Base-by-base conservation (phyloP, 768 basidiomycete species). In the Naganishia randhawae region DNA sequence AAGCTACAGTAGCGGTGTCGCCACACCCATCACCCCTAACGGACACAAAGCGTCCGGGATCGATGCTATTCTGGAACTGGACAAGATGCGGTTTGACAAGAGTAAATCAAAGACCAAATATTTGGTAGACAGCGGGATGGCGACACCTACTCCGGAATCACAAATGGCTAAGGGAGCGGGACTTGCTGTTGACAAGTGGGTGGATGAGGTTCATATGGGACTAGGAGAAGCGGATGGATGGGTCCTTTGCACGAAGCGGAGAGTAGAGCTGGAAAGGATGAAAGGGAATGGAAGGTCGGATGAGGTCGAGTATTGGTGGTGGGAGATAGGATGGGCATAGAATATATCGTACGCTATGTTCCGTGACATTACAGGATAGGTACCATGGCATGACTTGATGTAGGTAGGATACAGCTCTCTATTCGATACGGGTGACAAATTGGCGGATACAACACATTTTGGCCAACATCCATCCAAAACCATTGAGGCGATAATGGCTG, bases 241-340 rank as follows among this genome's bases (percentile, higher is more conserved):
- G 67, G 67, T 68, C n/a, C 42, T 70, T 22, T 57, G 52, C 17
- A 70, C 69, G 19, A 70, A 74, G 25, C 71, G 71, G 19, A 74
- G 76, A 63, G 41, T 65, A 10, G 69, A 70, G n/a, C 69, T 75
- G n/a, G 71, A 69, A 52, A 73, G 78, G 17, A 70, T 72, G 65
- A 75, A 74, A 37, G 78, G 78, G 8, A 76, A 74, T 50, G 78
- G 78, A 3, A 71, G 78, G 67, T 71, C 73, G 16, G 78, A 79
- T 53, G 78, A 79, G 69, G 70, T 53, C 3, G 67, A 69, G 39
- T 79, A 79, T 66, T 77, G 76, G 78, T 79, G 78, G 78, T 79
- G 78, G 78, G 76, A 77, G 53, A 75, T 79, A 0, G 75, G 76
- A 66, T 79, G 78, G 78, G 75, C 73, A 33, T 78, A 42, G n/a